Conservation (phyloP, 2,329 filamentous ascomycete genomes). For the Talaromyces marneffei region DNA sequence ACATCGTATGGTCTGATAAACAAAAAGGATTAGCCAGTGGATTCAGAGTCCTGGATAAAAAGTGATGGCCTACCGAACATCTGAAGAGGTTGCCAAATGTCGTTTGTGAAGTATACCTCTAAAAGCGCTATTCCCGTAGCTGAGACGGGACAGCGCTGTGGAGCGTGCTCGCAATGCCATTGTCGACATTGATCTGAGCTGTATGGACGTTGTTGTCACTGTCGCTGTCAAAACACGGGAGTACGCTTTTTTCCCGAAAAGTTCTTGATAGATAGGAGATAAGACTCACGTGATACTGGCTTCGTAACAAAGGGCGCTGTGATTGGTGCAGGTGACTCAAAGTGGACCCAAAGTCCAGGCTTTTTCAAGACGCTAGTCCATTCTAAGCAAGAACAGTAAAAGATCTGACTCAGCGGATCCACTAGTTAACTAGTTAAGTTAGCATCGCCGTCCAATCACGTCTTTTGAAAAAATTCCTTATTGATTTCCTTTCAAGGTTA, state of each 20-base stretch:
- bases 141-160: conserved; percentile 25
- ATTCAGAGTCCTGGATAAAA: too few relatives aligned
- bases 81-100: conserved; percentile 36
- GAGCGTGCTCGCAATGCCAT: conserved; percentile 34
- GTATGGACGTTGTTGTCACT: background rate
- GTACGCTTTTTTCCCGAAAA: background rate
- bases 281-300: background rate
- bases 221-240: background rate
- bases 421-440: too few relatives aligned
- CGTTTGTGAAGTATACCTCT: conserved; percentile 21
- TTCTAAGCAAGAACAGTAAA: background rate
- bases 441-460: background rate
- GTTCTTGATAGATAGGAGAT: conserved; percentile 3
- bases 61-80: conserved; percentile 29
- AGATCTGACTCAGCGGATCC: background rate
- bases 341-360: background rate
- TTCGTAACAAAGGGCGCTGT: background rate
- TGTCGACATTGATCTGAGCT: conserved; percentile 9
- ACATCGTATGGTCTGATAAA: conserved; percentile 70
- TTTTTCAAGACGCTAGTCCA: background rate
- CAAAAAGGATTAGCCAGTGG: background rate
- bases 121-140: conserved; percentile 18
- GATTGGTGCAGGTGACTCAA: background rate
- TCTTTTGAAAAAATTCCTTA: background rate
- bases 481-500: background rate